Evolutionary conservation across 2,329 filamentous ascomycete species (phyloP).

Genomic region (Zarea fungicola): DNA sequence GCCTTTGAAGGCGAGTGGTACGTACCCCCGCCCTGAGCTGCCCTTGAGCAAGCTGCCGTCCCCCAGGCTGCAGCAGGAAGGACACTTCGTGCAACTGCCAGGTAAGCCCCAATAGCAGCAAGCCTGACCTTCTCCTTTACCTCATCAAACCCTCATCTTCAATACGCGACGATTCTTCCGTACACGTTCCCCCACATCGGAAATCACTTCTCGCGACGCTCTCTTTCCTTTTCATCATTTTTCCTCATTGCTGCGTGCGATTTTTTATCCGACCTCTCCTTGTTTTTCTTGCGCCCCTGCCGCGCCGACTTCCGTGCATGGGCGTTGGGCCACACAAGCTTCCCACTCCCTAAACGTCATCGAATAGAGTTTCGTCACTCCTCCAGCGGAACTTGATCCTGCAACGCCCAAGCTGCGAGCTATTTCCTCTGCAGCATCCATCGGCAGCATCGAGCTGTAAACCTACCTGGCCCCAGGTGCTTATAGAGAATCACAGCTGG

Average conservation of each 20-base stretch:
- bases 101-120: constrained; percentile 11
- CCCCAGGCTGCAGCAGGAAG: background rate
- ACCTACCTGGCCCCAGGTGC: background rate
- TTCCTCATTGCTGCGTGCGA: background rate
- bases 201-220: constrained; percentile 5
- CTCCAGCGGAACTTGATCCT: background rate
- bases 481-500: constrained; percentile 18
- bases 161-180: constrained; percentile 16
- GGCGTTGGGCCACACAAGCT: constrained; percentile 13
- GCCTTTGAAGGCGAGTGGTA: too few species aligned
- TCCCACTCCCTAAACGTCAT: constrained; percentile 11
- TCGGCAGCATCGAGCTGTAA: constrained; percentile 1
- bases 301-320: constrained; percentile 11
- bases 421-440: constrained; percentile 5
- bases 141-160: constrained; percentile 11
- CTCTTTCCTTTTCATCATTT: constrained; percentile 1
- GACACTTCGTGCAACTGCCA: constrained; percentile 12
- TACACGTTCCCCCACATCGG: constrained; percentile 5
- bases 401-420: background rate
- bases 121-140: constrained; percentile 11
- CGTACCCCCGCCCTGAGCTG: background rate
- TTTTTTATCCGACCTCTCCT: background rate
- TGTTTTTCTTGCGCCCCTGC: constrained; percentile 5
- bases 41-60: background rate
- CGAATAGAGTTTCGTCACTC: constrained; percentile 2